Base-by-base conservation (phyloP, 495 filamentous ascomycete genomes). In the Paragyromitra xinjiangensis region DNA sequence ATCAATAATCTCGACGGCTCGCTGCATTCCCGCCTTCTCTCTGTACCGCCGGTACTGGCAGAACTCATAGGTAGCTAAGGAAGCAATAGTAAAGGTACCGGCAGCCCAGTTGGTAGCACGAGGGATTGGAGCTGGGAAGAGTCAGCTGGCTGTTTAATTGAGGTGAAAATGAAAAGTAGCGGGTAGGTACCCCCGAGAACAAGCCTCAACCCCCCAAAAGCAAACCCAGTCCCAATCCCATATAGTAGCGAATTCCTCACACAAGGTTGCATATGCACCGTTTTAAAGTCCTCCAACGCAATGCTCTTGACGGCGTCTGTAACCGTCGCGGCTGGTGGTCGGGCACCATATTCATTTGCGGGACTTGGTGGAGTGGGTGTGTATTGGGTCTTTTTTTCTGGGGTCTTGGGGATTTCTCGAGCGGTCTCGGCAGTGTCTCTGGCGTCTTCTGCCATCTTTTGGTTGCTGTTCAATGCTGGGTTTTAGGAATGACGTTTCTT, bases 61-160 rank as follows among this genome's bases (percentile, higher is more conserved):
- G 76, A 90, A 92, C 84, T 97, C 93, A 83, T 94, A 93, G 64
- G 90, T 89, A 61, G 85, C 85, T 22, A 92, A 83, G 2, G 92
- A 90, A 12, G 84, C 86, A 55, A 90, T 78, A 11, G 88, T 85
- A 78, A 94, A 95, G 11, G 88, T 84, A n/a, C 90, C 91, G 12
- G 93, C 92, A 1, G 93, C 93, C 92, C 92, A 97, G 82, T 94
- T 94, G 39, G 89, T 91, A 5, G 92, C 91, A 79, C 83, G 87
- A 0, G 85, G 85, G 64, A 90, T 81, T 7, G 86, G 79, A 11
- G 84, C 88, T 87, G 44, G 9, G 19, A n/a, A 29, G 16, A 11
- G 44, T 62, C 26, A 50, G 56, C 29, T 48, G 16, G 22, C 8
- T 34, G 40, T 12, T 29, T 16, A 9, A 45, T 16, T 65, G 19